These are phyloP conservation scores for Thermothielavioides terrestris DNA, from an alignment of 495 filamentous ascomycete genomes.

Conservation along the genomic window DNA sequence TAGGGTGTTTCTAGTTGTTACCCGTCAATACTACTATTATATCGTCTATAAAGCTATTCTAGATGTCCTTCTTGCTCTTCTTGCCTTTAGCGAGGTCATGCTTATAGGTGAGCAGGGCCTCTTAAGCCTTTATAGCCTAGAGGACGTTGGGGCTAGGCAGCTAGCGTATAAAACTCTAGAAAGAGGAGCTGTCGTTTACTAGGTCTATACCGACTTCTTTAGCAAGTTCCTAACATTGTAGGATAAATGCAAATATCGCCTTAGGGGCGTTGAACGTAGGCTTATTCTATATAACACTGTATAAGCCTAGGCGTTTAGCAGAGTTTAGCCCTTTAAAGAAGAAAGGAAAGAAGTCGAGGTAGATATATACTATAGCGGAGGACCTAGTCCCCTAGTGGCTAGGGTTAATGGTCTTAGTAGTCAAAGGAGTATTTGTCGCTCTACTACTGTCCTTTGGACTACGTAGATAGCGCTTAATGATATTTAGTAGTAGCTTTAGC, in stretches of 20 bases:
- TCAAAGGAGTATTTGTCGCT: no score
- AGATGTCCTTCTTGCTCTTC: background rate
- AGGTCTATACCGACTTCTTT: constrained; percentile 19
- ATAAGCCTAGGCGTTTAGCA: constrained; percentile 7
- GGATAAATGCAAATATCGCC: constrained; percentile 11
- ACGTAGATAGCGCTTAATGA: constrained; percentile 7
- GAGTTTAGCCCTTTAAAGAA: constrained; percentile 16
- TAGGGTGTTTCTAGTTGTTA: constrained; percentile 2
- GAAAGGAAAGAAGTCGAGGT: constrained; percentile 18
- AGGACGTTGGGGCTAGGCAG: constrained; percentile 20
- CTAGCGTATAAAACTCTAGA: constrained; percentile 19
- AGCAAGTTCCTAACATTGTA: constrained; percentile 2
- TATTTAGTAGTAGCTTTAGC: constrained; percentile 6
- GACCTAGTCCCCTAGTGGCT: background rate
- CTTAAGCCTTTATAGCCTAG: constrained; percentile 22
- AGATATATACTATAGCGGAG: background rate
- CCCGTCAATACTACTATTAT: constrained; percentile 17
- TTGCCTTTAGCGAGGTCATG: background rate
- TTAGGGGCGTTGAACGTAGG: constrained; percentile 19
- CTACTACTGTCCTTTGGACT: background rate
- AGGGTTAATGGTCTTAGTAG: no score
- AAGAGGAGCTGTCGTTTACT: constrained; percentile 16
- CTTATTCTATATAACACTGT: constrained; percentile 19
- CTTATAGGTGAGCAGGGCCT: constrained; percentile 9
- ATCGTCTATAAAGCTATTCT: constrained; percentile 6